These are phyloP conservation scores for Porcisia deanei DNA, from an alignment of 208 protist species.

Conservation along the genomic window DNA sequence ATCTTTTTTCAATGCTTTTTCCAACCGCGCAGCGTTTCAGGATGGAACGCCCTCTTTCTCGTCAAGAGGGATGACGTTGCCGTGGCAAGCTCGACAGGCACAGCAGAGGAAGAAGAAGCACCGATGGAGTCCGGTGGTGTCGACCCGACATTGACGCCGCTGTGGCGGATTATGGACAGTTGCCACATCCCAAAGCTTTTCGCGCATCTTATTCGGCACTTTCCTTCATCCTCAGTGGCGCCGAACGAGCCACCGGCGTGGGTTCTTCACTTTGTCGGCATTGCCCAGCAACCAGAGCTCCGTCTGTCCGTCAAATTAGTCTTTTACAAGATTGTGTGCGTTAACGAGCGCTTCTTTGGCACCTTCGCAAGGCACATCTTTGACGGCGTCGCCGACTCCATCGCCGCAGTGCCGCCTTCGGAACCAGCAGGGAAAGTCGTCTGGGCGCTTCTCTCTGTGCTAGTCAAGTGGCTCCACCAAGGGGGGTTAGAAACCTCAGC, in stretches of 20 bases:
- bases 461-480: not conserved
- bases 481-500: not conserved
- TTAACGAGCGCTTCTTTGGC: constrained; percentile 7
- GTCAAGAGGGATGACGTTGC: not conserved
- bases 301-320: not conserved
- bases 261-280: not conserved
- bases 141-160: not conserved
- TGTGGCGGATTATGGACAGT: constrained; percentile 4
- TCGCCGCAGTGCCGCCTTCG: constrained; percentile 1
- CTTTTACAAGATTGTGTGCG: constrained; percentile 1
- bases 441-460: constrained; percentile 7
- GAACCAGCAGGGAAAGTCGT: not conserved
- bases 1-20: constrained; percentile 12
- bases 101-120: not conserved
- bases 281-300: not conserved
- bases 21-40: not conserved
- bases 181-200: constrained; percentile 5
- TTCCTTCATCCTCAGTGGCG: constrained; percentile 4
- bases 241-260: constrained; percentile 6
- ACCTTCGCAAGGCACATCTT: constrained; percentile 4
- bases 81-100: not conserved
- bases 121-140: not conserved
- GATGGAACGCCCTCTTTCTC: constrained; percentile 9
- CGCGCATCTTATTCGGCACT: constrained; percentile 4
- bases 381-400: constrained; percentile 10